These are phyloP conservation scores for Brachypodium distachyon DNA, from an alignment of 202 grass and related monocot species.

Conservation along the genomic window DNA sequence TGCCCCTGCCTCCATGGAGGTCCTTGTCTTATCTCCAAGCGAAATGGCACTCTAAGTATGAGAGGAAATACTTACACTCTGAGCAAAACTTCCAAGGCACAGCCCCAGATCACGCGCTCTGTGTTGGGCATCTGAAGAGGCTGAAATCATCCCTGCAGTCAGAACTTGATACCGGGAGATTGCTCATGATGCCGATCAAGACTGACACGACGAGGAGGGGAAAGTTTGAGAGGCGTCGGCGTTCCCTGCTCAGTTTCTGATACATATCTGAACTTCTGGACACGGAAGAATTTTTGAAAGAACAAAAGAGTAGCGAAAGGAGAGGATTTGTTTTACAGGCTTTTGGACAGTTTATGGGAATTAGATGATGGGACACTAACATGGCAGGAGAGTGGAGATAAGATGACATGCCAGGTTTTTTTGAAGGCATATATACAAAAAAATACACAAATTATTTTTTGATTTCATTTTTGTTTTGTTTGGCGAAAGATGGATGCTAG, in stretches of 20 bases:
- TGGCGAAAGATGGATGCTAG: conserved; percentile 12
- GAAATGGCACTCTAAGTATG: conserved; percentile 78
- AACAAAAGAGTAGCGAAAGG: background rate
- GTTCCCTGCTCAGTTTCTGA: conserved; percentile 53
- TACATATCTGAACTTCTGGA: background rate
- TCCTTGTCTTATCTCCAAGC: conserved; percentile 81
- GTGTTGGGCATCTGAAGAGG: conserved; percentile 51
- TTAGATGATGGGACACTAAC: conserved; percentile 12
- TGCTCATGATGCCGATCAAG: conserved; percentile 44
- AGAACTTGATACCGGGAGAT: conserved; percentile 35
- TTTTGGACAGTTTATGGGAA: conserved; percentile 11
- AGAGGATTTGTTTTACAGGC: background rate
- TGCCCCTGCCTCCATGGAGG: conserved; percentile 95
- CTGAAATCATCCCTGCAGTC: conserved; percentile 50
- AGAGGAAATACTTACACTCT: conserved; percentile 27
- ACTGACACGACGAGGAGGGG: conserved; percentile 54
- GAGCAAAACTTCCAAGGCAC: background rate
- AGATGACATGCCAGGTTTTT: conserved; percentile 33
- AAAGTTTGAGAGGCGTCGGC: conserved; percentile 38
- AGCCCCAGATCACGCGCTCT: conserved; percentile 34
- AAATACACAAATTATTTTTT: background rate
- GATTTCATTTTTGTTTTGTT: conserved; percentile 12
- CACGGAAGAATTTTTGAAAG: background rate
- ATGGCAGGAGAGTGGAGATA: conserved; percentile 2
- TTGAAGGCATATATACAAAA: conserved; percentile 12